These are phyloP conservation scores for Scenedesmus sp. DNA, from an alignment of 163 green algal genomes.

Conservation along the genomic window DNA sequence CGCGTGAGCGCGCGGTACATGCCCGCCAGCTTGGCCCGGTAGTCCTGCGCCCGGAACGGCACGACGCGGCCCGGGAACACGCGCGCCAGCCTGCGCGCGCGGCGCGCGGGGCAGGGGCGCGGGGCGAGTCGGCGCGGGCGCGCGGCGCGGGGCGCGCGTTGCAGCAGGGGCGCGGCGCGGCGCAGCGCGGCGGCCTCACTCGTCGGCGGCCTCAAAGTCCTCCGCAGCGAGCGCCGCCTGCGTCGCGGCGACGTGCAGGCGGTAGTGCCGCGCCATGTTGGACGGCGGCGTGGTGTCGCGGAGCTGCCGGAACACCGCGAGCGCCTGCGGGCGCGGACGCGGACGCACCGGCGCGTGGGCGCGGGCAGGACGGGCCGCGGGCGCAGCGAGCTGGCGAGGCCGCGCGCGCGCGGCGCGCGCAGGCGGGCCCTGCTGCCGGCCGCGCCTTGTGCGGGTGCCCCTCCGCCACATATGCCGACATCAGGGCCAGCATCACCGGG, in stretches of 20 bases:
- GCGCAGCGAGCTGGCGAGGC: too few relatives aligned
- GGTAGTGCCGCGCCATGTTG: background rate
- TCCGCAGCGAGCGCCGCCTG: background rate
- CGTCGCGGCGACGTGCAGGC: background rate
- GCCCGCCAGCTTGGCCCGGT: background rate
- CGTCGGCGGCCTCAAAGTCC: conserved; percentile 10
- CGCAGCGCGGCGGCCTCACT: conserved; percentile 29
- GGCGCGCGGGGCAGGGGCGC: too few relatives aligned
- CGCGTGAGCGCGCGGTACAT: conserved; percentile 4
- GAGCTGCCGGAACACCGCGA: conserved; percentile 5
- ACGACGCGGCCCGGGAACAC: background rate
- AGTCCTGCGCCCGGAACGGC: background rate
- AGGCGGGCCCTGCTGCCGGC: too few relatives aligned
- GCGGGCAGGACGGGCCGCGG: too few relatives aligned
- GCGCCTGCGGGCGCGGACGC: too few relatives aligned
- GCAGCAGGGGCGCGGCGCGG: too few relatives aligned
- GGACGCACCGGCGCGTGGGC: too few relatives aligned
- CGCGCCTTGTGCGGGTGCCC: too few relatives aligned
- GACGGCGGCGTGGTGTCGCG: background rate
- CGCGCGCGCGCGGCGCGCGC: too few relatives aligned
- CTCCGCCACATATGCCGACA: conserved; percentile 23
- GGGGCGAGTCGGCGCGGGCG: too few relatives aligned
- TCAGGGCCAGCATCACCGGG: background rate
- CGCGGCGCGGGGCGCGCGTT: too few relatives aligned
- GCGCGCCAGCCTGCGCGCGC: too few relatives aligned